Evolutionary conservation across 805 yeast species (phyloP).

Genomic region (Schwanniomyces sp.): DNA sequence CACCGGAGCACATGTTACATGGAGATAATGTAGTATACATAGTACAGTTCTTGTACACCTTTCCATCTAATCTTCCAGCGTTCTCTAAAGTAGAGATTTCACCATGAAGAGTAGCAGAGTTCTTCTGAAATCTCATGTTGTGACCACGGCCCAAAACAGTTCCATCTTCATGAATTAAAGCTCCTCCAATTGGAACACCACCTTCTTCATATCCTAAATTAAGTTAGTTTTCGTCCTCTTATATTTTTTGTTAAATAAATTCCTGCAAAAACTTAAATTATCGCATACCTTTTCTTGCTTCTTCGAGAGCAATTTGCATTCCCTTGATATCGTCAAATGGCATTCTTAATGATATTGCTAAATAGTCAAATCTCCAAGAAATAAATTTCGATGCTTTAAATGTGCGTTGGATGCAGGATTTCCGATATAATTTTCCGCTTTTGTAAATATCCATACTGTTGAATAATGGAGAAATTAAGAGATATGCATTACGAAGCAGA

Average conservation of each 20-base stretch:
- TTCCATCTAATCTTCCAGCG: conserved; percentile 85
- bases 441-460: not conserved
- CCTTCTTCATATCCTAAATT: conserved; percentile 67
- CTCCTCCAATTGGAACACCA: conserved; percentile 90
- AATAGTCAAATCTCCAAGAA: not conserved
- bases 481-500: not conserved
- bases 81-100: conserved; percentile 87
- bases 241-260: not conserved
- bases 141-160: conserved; percentile 85
- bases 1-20: conserved; percentile 94
- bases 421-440: not conserved
- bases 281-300: conserved; percentile 58
- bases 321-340: conserved; percentile 66
- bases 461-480: not conserved
- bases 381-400: not conserved
- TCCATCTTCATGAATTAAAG: conserved; percentile 72
- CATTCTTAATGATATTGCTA: conserved; percentile 24
- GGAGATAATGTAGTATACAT: conserved; percentile 92
- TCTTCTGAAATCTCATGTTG: conserved; percentile 83
- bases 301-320: conserved; percentile 66
- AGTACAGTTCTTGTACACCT: conserved; percentile 78
- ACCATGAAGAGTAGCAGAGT: conserved; percentile 84
- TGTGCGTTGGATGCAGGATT: not conserved
- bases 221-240: conserved; percentile 7
- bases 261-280: not conserved